These are phyloP conservation scores for Mangifera indica DNA, from an alignment of 345 rosid genomes.

Conservation along the genomic window DNA sequence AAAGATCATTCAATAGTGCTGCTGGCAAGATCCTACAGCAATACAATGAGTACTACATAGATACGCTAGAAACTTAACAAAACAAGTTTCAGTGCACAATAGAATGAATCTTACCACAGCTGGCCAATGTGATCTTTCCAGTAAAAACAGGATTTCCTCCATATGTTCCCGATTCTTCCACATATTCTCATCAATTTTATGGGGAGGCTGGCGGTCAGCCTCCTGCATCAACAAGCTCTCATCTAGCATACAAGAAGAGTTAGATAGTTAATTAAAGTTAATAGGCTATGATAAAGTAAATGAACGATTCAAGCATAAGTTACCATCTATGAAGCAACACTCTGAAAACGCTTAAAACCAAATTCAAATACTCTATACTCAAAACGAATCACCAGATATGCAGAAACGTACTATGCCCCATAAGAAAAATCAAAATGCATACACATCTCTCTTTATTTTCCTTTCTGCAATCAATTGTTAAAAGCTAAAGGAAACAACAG, in stretches of 20 bases:
- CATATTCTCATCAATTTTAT: slow-evolving; percentile 94
- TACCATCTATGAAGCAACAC: background rate
- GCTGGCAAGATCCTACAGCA: background rate
- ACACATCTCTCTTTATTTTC: background rate
- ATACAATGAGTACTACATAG: background rate
- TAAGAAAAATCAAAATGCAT: background rate
- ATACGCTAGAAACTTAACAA: background rate
- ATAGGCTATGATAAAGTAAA: background rate
- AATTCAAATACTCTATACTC: background rate
- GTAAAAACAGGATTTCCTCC: slow-evolving; percentile 79
- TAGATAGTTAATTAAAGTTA: background rate
- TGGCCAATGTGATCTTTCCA: slow-evolving; percentile 71
- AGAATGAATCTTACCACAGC: slow-evolving; percentile 34
- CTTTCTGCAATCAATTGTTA: background rate
- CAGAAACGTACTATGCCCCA: too few relatives aligned
- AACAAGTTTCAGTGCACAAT: background rate
- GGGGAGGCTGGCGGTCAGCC: slow-evolving; percentile 63
- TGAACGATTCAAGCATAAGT: too few relatives aligned
- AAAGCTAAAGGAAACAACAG: background rate
- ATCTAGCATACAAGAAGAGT: slow-evolving; percentile 29
- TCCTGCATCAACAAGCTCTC: slow-evolving; percentile 56
- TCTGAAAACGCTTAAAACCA: background rate
- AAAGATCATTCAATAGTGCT: background rate
- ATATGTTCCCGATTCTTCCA: slow-evolving; percentile 93
- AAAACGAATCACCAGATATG: background rate